Evolutionary conservation across 2,329 filamentous ascomycete species (phyloP).

Genomic region (Penicillium sp.): DNA sequence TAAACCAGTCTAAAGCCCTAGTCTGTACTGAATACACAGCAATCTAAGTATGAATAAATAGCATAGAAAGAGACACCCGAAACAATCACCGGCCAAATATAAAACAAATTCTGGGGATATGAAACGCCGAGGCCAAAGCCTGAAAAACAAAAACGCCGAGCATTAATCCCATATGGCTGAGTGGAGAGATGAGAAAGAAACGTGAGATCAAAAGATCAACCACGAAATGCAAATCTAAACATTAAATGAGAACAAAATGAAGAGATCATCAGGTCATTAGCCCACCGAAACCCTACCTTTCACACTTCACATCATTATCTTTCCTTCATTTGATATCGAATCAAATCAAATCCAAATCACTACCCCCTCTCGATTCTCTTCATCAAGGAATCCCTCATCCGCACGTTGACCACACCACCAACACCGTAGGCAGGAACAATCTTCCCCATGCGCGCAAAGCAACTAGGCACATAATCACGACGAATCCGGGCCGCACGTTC

Average conservation of each 20-base stretch:
- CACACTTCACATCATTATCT: neutral
- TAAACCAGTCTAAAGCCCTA: neutral
- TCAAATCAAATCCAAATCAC: neutral
- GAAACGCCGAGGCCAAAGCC: neutral
- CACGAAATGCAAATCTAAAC: conserved; percentile 8
- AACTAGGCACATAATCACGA: conserved; percentile 73
- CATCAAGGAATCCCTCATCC: conserved; percentile 69
- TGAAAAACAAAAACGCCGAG: neutral
- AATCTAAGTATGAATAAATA: neutral
- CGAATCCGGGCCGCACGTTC: conserved; percentile 69
- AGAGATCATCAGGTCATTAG: conserved; percentile 8
- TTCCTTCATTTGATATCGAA: neutral
- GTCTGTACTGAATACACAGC: neutral
- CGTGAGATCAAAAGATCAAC: neutral
- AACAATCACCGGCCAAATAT: neutral
- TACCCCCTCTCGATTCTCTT: conserved; percentile 47
- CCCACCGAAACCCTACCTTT: neutral
- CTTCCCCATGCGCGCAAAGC: conserved; percentile 72
- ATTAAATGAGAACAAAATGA: conserved; percentile 1
- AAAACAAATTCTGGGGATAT: neutral
- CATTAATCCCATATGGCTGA: conserved; percentile 5
- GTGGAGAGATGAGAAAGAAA: conserved; percentile 7
- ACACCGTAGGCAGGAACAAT: conserved; percentile 89
- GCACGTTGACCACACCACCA: conserved; percentile 80
- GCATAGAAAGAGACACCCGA: neutral